Evolutionary conservation across 768 basidiomycete genomes (phyloP).

Genomic region (Lentinus tigrinus): DNA sequence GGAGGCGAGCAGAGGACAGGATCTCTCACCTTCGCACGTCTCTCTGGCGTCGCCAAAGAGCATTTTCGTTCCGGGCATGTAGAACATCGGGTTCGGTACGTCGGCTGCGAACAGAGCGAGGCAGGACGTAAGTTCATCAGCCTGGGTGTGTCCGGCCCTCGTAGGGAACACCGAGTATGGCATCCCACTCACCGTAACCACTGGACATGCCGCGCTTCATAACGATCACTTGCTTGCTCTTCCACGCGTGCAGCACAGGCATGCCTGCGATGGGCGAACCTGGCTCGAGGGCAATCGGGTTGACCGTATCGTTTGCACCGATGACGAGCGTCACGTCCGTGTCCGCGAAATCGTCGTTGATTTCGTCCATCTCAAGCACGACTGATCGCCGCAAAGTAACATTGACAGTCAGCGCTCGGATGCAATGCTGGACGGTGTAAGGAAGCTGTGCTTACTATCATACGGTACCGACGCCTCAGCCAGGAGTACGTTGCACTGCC

Average conservation of each 20-base stretch:
- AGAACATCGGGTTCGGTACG: conserved; percentile 93
- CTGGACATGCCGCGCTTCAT: conserved; percentile 92
- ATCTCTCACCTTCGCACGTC: conserved; percentile 70
- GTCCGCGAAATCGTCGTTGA: conserved; percentile 87
- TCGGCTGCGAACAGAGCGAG: conserved; percentile 52
- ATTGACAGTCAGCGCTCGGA: not conserved
- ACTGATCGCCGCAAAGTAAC: conserved; percentile 43
- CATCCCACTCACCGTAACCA: conserved; percentile 63
- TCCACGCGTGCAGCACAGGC: conserved; percentile 92
- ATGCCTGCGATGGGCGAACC: conserved; percentile 89
- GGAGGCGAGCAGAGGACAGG: not conserved
- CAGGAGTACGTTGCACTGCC: conserved; percentile 88
- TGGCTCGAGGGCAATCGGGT: conserved; percentile 84
- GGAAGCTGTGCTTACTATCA: conserved; percentile 55
- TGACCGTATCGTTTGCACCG: conserved; percentile 91
- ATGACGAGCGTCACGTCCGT: conserved; percentile 91
- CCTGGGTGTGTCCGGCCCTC: not conserved
- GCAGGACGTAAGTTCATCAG: not conserved
- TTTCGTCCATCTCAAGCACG: conserved; percentile 92
- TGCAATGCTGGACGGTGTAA: too few species aligned
- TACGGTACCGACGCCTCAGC: conserved; percentile 91
- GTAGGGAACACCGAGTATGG: not conserved
- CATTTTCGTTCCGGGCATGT: conserved; percentile 89
- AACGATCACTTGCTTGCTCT: conserved; percentile 88
- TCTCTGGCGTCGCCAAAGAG: conserved; percentile 90